These are phyloP conservation scores for Copromyces sp. DNA, from an alignment of 495 filamentous ascomycete species.

Conservation along the genomic window DNA sequence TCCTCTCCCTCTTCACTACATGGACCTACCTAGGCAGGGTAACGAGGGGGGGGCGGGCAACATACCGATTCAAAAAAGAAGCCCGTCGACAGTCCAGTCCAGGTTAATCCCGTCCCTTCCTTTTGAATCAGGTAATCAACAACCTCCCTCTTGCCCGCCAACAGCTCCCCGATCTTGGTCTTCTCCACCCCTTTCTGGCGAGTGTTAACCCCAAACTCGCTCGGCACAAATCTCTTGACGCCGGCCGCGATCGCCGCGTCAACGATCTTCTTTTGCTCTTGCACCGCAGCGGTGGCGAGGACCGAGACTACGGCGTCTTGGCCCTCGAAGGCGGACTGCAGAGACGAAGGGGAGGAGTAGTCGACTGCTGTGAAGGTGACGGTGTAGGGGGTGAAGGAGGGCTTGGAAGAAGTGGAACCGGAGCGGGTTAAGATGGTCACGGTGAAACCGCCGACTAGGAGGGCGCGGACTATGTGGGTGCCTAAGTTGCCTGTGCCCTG, in stretches of 20 bases:
- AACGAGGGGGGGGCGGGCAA: constrained; percentile 26
- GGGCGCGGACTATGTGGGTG: constrained; percentile 40
- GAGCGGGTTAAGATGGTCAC: constrained; percentile 50
- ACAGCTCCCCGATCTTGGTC: constrained; percentile 30
- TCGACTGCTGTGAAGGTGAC: constrained; percentile 41
- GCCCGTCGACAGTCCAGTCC: constrained; percentile 41
- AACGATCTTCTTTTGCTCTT: constrained; percentile 38
- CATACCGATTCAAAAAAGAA: constrained; percentile 43
- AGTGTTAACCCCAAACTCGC: constrained; percentile 51
- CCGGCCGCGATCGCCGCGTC: constrained; percentile 50
- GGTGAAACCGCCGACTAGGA: constrained; percentile 45
- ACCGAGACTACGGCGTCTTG: constrained; percentile 51
- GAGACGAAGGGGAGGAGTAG: constrained; percentile 42
- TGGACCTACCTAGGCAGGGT: constrained; percentile 17
- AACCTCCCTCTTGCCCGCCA: constrained; percentile 37
- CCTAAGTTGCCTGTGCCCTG: constrained; percentile 53
- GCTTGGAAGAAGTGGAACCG: constrained; percentile 22
- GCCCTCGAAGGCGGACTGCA: constrained; percentile 37
- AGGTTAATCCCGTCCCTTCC: constrained; percentile 34
- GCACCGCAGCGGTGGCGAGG: constrained; percentile 27
- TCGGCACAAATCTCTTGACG: constrained; percentile 54
- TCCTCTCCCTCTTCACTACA: too few species aligned
- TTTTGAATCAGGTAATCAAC: constrained; percentile 38
- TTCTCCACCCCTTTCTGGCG: constrained; percentile 13
- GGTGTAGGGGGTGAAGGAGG: constrained; percentile 18